phyloP scores from a whole-genome alignment of 1,284 basidiomycete genomes.

The Ganoderma multipileum region DNA sequence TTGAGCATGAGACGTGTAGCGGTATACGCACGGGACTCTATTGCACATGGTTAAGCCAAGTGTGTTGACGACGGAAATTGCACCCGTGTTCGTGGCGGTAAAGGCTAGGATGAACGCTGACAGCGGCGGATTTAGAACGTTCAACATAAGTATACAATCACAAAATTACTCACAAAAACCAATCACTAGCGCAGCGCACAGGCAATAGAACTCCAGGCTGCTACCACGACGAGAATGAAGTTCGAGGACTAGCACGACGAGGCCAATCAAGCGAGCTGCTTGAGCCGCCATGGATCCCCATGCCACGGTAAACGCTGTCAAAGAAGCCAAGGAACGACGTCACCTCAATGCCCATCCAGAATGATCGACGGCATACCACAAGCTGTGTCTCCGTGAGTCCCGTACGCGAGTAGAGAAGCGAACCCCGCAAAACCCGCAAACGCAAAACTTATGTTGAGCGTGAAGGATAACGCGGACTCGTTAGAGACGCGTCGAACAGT shows the following conservation, averaged over 20 bases:
- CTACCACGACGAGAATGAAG: slow-evolving; percentile 44
- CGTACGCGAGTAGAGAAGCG: slow-evolving; percentile 48
- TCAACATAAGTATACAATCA: neutral
- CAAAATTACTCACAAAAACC: slow-evolving; percentile 46
- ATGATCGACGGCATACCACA: slow-evolving; percentile 46
- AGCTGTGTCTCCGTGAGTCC: slow-evolving; percentile 34
- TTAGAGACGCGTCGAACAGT: slow-evolving; percentile 20
- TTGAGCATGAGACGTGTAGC: neutral
- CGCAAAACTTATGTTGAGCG: slow-evolving; percentile 52
- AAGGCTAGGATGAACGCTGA: slow-evolving; percentile 52
- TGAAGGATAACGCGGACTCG: slow-evolving; percentile 44
- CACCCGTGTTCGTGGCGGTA: slow-evolving; percentile 50
- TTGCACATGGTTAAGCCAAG: slow-evolving; percentile 33
- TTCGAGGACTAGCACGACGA: slow-evolving; percentile 51
- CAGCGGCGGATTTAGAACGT: slow-evolving; percentile 8
- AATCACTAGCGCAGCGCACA: slow-evolving; percentile 45
- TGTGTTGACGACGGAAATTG: slow-evolving; percentile 23
- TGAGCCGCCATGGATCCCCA: slow-evolving; percentile 55
- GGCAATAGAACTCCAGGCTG: slow-evolving; percentile 44
- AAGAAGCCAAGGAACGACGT: neutral
- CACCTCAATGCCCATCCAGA: neutral
- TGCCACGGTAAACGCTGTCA: slow-evolving; percentile 55
- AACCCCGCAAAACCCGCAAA: slow-evolving; percentile 53
- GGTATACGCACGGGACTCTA: neutral
- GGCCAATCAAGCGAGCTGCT: slow-evolving; percentile 50